Conservation (phyloP, 495 filamentous ascomycete genomes). For the Articulospora tetracladia region DNA sequence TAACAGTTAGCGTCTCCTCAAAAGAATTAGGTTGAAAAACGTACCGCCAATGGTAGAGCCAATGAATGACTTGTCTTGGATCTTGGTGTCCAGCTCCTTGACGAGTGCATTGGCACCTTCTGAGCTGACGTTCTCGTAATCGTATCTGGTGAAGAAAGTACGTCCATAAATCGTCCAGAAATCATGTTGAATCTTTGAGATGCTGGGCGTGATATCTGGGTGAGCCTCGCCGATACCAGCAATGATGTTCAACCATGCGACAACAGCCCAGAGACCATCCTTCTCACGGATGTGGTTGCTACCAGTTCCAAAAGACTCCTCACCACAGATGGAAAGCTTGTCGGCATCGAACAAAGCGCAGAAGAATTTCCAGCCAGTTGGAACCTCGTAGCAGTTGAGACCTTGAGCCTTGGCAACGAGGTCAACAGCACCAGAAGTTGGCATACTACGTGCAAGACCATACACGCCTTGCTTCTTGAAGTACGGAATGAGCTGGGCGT, state of each 20-base stretch:
- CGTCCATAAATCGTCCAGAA: slow-evolving; percentile 97
- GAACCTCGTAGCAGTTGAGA: slow-evolving; percentile 90
- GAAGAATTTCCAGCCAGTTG: slow-evolving; percentile 99
- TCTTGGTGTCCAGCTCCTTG: slow-evolving; percentile 66
- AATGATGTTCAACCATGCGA: slow-evolving; percentile 98
- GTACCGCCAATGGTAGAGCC: slow-evolving; percentile 72
- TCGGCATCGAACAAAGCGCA: slow-evolving; percentile 95
- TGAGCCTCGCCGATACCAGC: slow-evolving; percentile 85
- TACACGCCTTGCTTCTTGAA: slow-evolving; percentile 96
- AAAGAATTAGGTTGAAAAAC: slow-evolving; percentile 7
- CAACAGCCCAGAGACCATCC: slow-evolving; percentile 94
- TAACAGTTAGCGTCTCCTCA: slow-evolving; percentile 1
- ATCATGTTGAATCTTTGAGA: slow-evolving; percentile 89
- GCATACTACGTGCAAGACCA: slow-evolving; percentile 94
- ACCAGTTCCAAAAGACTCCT: slow-evolving; percentile 98
- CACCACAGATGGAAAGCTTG: slow-evolving; percentile 97
- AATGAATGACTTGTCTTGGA: slow-evolving; percentile 65
- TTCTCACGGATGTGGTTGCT: slow-evolving; percentile 99
- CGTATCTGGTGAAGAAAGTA: slow-evolving; percentile 98
- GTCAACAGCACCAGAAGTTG: slow-evolving; percentile 91
- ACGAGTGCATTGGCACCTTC: slow-evolving; percentile 88
- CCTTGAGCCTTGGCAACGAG: slow-evolving; percentile 93
- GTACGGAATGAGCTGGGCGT: slow-evolving; percentile 91
- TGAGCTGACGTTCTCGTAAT: slow-evolving; percentile 92
- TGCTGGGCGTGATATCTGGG: slow-evolving; percentile 73